Percentiles rank a stretch among this genome's conserved stretches.
phyloP scores from a whole-genome alignment of 345 rosid species.

The Citrus trifoliata region DNA sequence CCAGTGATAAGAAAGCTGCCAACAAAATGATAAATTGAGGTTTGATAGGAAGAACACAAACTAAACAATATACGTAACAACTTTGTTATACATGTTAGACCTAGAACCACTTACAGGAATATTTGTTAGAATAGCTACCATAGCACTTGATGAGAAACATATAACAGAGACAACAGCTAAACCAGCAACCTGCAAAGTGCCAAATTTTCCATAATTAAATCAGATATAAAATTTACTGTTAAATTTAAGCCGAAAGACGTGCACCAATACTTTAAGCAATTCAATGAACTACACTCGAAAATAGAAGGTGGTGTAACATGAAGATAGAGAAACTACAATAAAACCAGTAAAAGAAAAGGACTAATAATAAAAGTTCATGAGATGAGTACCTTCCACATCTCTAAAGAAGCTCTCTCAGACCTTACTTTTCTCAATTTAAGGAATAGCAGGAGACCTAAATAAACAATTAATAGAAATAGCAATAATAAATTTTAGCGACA shows the following conservation, averaged over 20 bases:
- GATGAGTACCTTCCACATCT: constrained; percentile 34
- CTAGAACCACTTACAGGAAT: constrained; percentile 30
- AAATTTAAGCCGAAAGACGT: background rate
- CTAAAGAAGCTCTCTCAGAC: constrained; percentile 33
- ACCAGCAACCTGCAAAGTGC: constrained; percentile 36
- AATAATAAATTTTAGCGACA: background rate
- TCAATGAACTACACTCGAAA: background rate
- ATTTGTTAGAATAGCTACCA: constrained; percentile 29
- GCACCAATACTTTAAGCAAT: background rate
- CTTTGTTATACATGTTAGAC: background rate
- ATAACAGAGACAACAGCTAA: constrained; percentile 30
- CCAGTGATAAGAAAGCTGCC: constrained; percentile 36
- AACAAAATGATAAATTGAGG: constrained; percentile 4
- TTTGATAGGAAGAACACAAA: background rate
- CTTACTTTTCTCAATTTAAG: constrained; percentile 28
- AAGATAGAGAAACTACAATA: background rate
- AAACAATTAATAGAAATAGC: background rate
- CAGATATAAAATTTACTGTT: background rate
- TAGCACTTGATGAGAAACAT: constrained; percentile 36
- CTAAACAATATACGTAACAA: background rate
- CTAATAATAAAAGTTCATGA: background rate
- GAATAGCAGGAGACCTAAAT: constrained; percentile 30
- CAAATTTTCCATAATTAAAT: background rate
- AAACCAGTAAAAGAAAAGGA: background rate
- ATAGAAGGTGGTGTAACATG: background rate